These are phyloP conservation scores for Coprinopsis cinerea DNA, from an alignment of 768 basidiomycete genomes.

Conservation along the genomic window DNA sequence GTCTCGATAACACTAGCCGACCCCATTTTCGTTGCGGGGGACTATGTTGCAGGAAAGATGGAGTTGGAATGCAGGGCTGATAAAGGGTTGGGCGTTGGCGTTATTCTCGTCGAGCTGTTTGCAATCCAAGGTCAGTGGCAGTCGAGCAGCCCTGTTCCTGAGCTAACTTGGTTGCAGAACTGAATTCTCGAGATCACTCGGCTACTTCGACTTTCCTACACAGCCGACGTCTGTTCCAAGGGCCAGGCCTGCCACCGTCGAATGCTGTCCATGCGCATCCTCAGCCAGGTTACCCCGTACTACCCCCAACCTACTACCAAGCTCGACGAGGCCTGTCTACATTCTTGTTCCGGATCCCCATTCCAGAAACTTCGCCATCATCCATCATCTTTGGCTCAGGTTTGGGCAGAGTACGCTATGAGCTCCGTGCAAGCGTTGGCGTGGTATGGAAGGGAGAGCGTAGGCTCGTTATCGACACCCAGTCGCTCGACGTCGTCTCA, in stretches of 20 bases:
- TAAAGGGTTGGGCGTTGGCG: constrained; percentile 62
- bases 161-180: constrained; percentile 36
- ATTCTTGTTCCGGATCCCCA: constrained; percentile 73
- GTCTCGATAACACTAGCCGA: constrained; percentile 57
- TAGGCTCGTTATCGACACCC: constrained; percentile 57
- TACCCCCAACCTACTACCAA: constrained; percentile 63
- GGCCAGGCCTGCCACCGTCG: constrained; percentile 75
- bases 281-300: constrained; percentile 46
- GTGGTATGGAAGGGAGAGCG: constrained; percentile 75
- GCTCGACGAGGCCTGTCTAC: constrained; percentile 74
- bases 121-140: constrained; percentile 57
- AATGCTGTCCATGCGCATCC: constrained; percentile 72
- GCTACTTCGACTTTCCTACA: constrained; percentile 76
- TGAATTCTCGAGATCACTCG: constrained; percentile 73
- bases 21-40: constrained; percentile 59
- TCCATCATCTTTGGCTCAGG: constrained; percentile 68
- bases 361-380: constrained; percentile 62
- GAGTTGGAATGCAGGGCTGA: constrained; percentile 77
- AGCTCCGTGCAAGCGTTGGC: constrained; percentile 64
- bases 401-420: constrained; percentile 65
- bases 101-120: constrained; percentile 74
- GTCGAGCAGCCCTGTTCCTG: constrained; percentile 4
- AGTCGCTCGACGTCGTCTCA: constrained; percentile 62
- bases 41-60: constrained; percentile 65
- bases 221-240: constrained; percentile 68